Evolutionary conservation across 1,139 yeast species (phyloP).

Genomic region (Zhuliangozyma blackwelliae): DNA sequence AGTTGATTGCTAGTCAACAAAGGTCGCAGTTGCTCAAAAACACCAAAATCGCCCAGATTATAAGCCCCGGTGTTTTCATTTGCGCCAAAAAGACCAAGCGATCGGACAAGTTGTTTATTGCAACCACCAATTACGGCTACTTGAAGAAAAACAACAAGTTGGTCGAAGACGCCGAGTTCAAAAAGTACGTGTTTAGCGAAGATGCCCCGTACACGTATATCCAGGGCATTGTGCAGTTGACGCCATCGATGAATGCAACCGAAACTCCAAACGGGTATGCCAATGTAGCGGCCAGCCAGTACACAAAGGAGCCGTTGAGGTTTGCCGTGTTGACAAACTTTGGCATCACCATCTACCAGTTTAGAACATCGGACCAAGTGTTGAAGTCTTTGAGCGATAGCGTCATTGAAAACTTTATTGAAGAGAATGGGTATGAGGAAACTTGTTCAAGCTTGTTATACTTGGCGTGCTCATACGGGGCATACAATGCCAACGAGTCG

Average conservation of each 20-base stretch:
- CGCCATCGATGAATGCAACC: constrained; percentile 69
- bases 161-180: constrained; percentile 78
- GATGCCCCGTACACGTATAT: constrained; percentile 36
- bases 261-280: constrained; percentile 73
- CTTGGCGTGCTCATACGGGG: constrained; percentile 70
- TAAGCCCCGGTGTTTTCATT: constrained; percentile 82
- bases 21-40: constrained; percentile 43
- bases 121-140: constrained; percentile 82
- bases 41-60: constrained; percentile 47
- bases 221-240: constrained; percentile 68
- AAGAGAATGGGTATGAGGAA: constrained; percentile 56
- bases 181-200: constrained; percentile 45
- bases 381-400: constrained; percentile 67
- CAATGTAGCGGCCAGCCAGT: constrained; percentile 83
- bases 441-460: constrained; percentile 84
- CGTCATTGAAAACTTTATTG: constrained; percentile 43
- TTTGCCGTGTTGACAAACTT: constrained; percentile 79
- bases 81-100: constrained; percentile 41
- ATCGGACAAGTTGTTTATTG: constrained; percentile 58
- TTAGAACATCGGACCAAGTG: constrained; percentile 75
- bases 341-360: constrained; percentile 72
- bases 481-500: constrained; percentile 46
- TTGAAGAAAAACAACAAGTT: constrained; percentile 66
- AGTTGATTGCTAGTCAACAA: constrained; percentile 41
- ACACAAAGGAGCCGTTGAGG: constrained; percentile 55